Conservation (phyloP, 257 asterid species). For the Plantago ovata region DNA sequence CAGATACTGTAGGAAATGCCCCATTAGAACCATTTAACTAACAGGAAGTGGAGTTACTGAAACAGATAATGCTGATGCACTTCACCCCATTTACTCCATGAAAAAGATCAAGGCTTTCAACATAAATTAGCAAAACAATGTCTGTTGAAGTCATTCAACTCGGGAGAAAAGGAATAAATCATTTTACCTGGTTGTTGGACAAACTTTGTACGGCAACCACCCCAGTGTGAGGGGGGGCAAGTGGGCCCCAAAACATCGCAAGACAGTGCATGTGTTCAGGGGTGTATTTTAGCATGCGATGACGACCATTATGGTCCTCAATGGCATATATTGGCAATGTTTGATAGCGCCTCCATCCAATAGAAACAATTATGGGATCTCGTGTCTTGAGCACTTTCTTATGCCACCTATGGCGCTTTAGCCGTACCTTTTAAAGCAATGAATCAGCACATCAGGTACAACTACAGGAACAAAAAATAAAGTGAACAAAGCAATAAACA, state of each 20-base stretch:
- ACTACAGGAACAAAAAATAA: slow-evolving; percentile 1
- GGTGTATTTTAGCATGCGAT: slow-evolving; percentile 96
- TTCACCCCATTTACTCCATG: too few relatives aligned
- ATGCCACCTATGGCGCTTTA: slow-evolving; percentile 98
- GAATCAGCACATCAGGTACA: slow-evolving; percentile 5
- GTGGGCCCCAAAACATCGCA: slow-evolving; percentile 99
- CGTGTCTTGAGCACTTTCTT: slow-evolving; percentile 91
- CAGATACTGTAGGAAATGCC: too few relatives aligned
- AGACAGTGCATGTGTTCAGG: slow-evolving; percentile 99
- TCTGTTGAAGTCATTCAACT: too few relatives aligned
- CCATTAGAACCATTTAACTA: too few relatives aligned
- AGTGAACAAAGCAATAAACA: neutral
- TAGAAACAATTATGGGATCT: slow-evolving; percentile 92
- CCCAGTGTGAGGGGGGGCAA: slow-evolving; percentile 93
- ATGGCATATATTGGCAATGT: slow-evolving; percentile 84
- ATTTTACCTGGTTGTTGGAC: slow-evolving; percentile 76
- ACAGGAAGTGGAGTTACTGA: too few relatives aligned
- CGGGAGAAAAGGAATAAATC: neutral
- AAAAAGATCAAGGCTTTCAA: too few relatives aligned
- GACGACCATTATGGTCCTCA: slow-evolving; percentile 90
- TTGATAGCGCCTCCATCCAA: slow-evolving; percentile 99
- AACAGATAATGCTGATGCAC: too few relatives aligned
- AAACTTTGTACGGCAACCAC: slow-evolving; percentile 87
- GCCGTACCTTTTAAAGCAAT: slow-evolving; percentile 53
- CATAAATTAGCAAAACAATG: neutral